Base-by-base conservation (phyloP, 352 stramenopile species). In the Phytophthora pistaciae region DNA sequence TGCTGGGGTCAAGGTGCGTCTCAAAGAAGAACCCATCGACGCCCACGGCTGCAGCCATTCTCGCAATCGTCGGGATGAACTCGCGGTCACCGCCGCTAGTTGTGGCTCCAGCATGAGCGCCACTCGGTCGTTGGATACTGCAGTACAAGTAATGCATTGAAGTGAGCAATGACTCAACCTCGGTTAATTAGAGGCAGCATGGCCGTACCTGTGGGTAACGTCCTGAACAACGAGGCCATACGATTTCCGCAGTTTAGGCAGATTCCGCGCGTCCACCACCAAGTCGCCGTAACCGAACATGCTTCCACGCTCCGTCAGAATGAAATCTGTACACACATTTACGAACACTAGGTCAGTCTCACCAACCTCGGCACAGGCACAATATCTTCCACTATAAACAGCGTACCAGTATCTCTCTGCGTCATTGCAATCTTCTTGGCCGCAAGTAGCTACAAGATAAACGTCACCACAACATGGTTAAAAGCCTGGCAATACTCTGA, bases 11-110 rank as follows among this genome's bases (percentile, higher is more conserved):
- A n/a, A 90, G 88, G 52, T 96, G 87, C n/a, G 90, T 96, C 74
- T 96, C 90, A 56, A 97, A 84, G 78, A 97, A 97, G 62, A 97
- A 92, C 3, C 90, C 91, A 58, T 96, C 82, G n/a, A 96, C 90
- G 31, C 91, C 90, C 10, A 96, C 89, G 8, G 90, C 90, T 2
- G 88, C 88, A 6, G 91, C 90, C 83, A 96, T 90, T 54, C 87
- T 83, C 7, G 90, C 88, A 56, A 97, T 96, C 6, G 90, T 94
- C 40, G 90, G 79, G 67, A 94, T 94, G 66, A 91, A 93, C 58
- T 94, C 87, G n/a, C 79, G 84, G 63, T 95, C 81, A 6, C 90
- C 88, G 11, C 81, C 77, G 36, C 85, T 94, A 7, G 79, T 94
- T n/a, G 63, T 85, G 0, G 64, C 66, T 14, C 74, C 77, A 27